Conservation (phyloP, 352 stramenopile genomes). For the Phytophthora pini region DNA sequence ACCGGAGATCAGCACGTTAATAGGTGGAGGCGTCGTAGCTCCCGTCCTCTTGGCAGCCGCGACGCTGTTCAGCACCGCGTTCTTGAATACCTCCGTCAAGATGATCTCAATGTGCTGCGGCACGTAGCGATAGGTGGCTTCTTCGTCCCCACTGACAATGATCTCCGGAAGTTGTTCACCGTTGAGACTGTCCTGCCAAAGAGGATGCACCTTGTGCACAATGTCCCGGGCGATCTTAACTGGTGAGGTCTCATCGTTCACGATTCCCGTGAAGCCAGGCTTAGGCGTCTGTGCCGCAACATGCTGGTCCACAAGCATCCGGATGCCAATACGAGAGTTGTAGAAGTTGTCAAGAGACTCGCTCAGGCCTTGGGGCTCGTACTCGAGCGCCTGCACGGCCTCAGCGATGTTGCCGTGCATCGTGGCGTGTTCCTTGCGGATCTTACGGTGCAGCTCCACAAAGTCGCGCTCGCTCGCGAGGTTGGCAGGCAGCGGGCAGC, state of each 20-base stretch:
- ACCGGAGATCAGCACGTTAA: slow-evolving; percentile 70
- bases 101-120: slow-evolving; percentile 87
- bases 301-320: slow-evolving; percentile 87
- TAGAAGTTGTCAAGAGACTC: slow-evolving; percentile 85
- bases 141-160: slow-evolving; percentile 52
- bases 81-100: slow-evolving; percentile 83
- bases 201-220: slow-evolving; percentile 54
- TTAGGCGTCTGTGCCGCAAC: slow-evolving; percentile 63
- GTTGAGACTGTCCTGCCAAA: slow-evolving; percentile 62
- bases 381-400: slow-evolving; percentile 61
- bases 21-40: slow-evolving; percentile 43
- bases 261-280: slow-evolving; percentile 66
- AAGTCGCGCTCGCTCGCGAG: slow-evolving; percentile 65
- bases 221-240: slow-evolving; percentile 70
- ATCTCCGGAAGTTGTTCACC: slow-evolving; percentile 65
- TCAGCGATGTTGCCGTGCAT: slow-evolving; percentile 80
- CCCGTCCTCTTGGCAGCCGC: slow-evolving; percentile 34
- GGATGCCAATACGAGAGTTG: slow-evolving; percentile 85
- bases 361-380: slow-evolving; percentile 61
- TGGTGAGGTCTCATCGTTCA: slow-evolving; percentile 70
- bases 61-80: slow-evolving; percentile 80
- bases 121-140: slow-evolving; percentile 80
- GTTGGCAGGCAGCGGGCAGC: slow-evolving; percentile 60
- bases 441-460: slow-evolving; percentile 61
- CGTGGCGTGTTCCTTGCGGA: slow-evolving; percentile 66